phyloP scores from a whole-genome alignment of 768 basidiomycete species.

The Tulasnella sp. region DNA sequence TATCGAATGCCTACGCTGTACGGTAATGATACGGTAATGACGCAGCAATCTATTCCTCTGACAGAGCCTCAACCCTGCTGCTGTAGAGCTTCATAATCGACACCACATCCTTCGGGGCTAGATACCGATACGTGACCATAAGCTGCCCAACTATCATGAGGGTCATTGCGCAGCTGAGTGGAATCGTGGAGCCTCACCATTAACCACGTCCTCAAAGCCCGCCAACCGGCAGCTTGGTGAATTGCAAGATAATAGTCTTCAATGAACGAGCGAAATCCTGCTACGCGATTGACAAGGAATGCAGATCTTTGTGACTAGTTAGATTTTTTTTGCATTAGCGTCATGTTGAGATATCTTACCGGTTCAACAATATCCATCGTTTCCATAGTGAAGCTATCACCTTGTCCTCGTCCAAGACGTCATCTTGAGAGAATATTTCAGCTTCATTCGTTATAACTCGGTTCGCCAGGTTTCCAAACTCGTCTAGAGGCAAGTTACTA shows the following conservation, averaged over 20 bases:
- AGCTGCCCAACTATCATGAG: background rate
- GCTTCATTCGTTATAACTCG: constrained; percentile 58
- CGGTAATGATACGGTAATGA: background rate
- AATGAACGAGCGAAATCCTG: constrained; percentile 43
- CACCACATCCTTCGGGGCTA: background rate
- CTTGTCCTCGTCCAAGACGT: constrained; percentile 62
- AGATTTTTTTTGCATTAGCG: background rate
- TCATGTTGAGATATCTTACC: constrained; percentile 27
- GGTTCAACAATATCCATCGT: constrained; percentile 54
- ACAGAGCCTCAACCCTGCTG: no score
- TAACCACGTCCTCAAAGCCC: constrained; percentile 47
- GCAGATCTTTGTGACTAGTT: constrained; percentile 28
- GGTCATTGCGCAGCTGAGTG: background rate
- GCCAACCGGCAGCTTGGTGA: constrained; percentile 53
- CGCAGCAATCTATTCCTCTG: no score
- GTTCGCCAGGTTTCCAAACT: constrained; percentile 57
- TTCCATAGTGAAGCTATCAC: constrained; percentile 68
- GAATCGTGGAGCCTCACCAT: constrained; percentile 31
- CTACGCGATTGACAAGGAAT: constrained; percentile 44
- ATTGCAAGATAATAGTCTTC: constrained; percentile 53
- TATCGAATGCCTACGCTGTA: background rate
- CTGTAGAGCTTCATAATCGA: no score
- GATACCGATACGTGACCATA: background rate
- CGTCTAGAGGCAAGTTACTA: constrained; percentile 42
- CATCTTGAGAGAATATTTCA: constrained; percentile 58